phyloP scores from a whole-genome alignment of 495 filamentous ascomycete genomes.

The Penicillium turbatum region DNA sequence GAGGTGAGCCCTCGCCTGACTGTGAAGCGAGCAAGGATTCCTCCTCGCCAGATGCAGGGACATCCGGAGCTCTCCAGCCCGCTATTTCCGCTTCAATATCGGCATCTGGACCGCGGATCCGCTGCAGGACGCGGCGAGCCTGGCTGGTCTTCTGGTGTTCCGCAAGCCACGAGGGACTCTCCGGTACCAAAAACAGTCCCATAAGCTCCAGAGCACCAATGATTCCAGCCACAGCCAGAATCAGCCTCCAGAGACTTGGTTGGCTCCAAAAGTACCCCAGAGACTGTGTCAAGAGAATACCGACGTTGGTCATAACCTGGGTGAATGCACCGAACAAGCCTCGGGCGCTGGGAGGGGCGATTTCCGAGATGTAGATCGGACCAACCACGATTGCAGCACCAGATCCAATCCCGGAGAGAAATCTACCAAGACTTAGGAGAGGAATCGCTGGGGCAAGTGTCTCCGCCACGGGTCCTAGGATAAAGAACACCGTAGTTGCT shows the following conservation, averaged over 20 bases:
- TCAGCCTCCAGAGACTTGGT: slow-evolving; percentile 73
- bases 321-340: slow-evolving; percentile 90
- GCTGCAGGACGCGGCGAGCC: slow-evolving; percentile 65
- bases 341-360: slow-evolving; percentile 70
- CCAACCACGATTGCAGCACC: slow-evolving; percentile 89
- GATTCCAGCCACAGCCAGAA: slow-evolving; percentile 67
- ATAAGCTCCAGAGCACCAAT: slow-evolving; percentile 62
- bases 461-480: slow-evolving; percentile 70
- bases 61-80: slow-evolving; percentile 50
- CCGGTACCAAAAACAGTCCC: slow-evolving; percentile 66
- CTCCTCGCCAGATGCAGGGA: slow-evolving; percentile 44
- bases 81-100: slow-evolving; percentile 72
- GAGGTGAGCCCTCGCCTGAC: slow-evolving; percentile 13
- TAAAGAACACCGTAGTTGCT: slow-evolving; percentile 67
- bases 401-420: slow-evolving; percentile 77
- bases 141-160: slow-evolving; percentile 55
- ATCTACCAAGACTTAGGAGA: slow-evolving; percentile 64
- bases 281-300: slow-evolving; percentile 78
- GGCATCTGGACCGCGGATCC: slow-evolving; percentile 63
- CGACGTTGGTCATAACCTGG: slow-evolving; percentile 91
- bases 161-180: slow-evolving; percentile 83
- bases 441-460: slow-evolving; percentile 63
- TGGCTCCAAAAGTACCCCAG: slow-evolving; percentile 83
- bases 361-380: slow-evolving; percentile 91
- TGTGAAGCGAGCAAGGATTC: slow-evolving; percentile 44